These are phyloP conservation scores for Bonnemaisonia californica DNA, from an alignment of 31 red algal species.

Conservation along the genomic window DNA sequence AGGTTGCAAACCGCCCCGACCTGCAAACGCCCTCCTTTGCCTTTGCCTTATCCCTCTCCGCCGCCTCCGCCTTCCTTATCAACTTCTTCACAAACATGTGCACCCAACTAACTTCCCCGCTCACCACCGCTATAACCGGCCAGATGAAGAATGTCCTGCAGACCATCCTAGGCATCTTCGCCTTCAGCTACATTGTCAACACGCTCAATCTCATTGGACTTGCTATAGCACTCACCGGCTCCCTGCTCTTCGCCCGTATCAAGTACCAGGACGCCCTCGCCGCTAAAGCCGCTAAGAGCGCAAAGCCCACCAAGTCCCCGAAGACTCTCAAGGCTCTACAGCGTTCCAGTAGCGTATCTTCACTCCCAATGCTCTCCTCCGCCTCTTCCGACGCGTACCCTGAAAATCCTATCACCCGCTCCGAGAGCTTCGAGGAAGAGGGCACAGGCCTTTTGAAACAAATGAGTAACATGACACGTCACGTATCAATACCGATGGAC, in stretches of 20 bases:
- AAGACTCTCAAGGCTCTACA: background rate
- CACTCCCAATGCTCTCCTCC: background rate
- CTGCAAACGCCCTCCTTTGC: slow-evolving; percentile 69
- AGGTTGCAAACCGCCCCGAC: slow-evolving; percentile 50
- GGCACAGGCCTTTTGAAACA: background rate
- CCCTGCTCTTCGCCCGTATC: slow-evolving; percentile 72
- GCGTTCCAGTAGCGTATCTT: background rate
- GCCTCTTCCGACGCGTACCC: background rate
- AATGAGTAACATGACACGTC: background rate
- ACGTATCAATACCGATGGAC: background rate
- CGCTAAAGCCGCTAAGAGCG: background rate
- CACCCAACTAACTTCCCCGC: slow-evolving; percentile 84
- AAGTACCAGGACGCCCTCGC: slow-evolving; percentile 66
- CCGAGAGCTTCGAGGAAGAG: background rate
- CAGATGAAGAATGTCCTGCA: slow-evolving; percentile 97
- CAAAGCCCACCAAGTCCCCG: background rate
- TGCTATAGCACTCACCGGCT: slow-evolving; percentile 76
- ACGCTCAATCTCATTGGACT: slow-evolving; percentile 85
- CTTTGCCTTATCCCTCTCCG: slow-evolving; percentile 76
- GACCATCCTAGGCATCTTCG: slow-evolving; percentile 90
- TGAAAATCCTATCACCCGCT: background rate
- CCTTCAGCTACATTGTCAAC: slow-evolving; percentile 81
- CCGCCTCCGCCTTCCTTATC: slow-evolving; percentile 90
- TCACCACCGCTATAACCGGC: slow-evolving; percentile 93
- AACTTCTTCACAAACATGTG: slow-evolving; percentile 97